phyloP scores from a whole-genome alignment of 2,329 filamentous ascomycete species.

The Fusarium sp. region DNA sequence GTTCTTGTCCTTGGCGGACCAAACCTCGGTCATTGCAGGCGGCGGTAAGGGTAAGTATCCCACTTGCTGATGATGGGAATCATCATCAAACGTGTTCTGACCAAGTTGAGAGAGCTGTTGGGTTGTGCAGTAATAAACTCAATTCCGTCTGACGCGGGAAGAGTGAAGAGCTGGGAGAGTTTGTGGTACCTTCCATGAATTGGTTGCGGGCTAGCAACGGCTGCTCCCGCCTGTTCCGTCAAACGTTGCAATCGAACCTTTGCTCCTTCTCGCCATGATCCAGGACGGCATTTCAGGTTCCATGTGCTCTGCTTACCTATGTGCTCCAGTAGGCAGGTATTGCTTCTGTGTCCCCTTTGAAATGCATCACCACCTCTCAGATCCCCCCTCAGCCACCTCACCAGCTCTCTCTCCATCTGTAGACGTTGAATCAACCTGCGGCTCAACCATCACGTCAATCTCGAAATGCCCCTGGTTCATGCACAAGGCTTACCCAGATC shows the following conservation, averaged over 20 bases:
- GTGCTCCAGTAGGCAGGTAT: too few species aligned
- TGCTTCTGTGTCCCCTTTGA: not conserved
- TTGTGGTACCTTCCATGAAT: not conserved
- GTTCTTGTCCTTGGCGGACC: too few species aligned
- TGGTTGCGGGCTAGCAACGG: constrained; percentile 27
- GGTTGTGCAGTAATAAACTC: too few species aligned
- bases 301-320: too few species aligned
- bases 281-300: too few species aligned
- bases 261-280: not conserved
- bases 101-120: not conserved
- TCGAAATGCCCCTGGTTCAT: constrained; percentile 1
- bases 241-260: not conserved
- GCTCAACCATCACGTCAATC: not conserved
- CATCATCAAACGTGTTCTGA: too few species aligned
- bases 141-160: too few species aligned
- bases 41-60: too few species aligned
- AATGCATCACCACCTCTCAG: not conserved
- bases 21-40: too few species aligned
- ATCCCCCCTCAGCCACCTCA: not conserved
- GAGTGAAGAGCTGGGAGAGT: too few species aligned
- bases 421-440: not conserved
- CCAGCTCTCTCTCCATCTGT: not conserved
- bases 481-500: not conserved
- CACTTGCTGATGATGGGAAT: too few species aligned
- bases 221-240: constrained; percentile 32